Evolutionary conservation across 331 rosid genomes (phyloP), one percentile per base, ranked within the genome.

Genomic region (Saraca asoca): DNA sequence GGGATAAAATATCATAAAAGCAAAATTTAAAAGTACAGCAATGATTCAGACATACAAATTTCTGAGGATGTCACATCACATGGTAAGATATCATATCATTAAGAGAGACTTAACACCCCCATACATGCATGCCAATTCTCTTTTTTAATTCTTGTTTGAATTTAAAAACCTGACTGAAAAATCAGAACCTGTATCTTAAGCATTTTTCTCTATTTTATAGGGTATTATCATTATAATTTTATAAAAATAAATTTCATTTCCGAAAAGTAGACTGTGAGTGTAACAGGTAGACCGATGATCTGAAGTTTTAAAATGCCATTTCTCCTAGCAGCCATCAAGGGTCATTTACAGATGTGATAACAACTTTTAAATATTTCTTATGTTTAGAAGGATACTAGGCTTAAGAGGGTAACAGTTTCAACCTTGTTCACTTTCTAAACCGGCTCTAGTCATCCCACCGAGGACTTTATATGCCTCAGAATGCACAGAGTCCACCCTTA

Each of bases 381-480:
- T 24, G 31, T 24, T 24, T 24, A 24, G 31, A 24, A 24, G 69
- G 44, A 35, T 37, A 41, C 39, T 33, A 52, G 29, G 60, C 45
- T 61, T 54, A 60, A 35, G 60, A 65, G 29, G 67, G 58, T 15
- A 52, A 38, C 5, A 45, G 70, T 55, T 69, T 53, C 44, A 70
- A 93, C 97, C 96, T 81, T 82, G 87, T 54, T 85, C 95, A 54
- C 79, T 71, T 69, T 88, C 99, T 78, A 83, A 96, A 33, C 92
- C 97, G 14, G 86, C 96, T 80, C 99, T 85, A 58, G 90, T 90
- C 97, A 90, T 90, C 75, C 99, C 95, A 34, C 99, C 88, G 75
- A 90, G 99, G 64, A 94, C 98, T 80, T 94, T 94, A 76, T 90
- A 94, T 7, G 98, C 97, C 79, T 88, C 97, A 13, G 98, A 90